Percentiles rank a stretch among this genome's conserved stretches.
Conservation (phyloP, 768 basidiomycete species). For the Artomyces pyxidatus region DNA sequence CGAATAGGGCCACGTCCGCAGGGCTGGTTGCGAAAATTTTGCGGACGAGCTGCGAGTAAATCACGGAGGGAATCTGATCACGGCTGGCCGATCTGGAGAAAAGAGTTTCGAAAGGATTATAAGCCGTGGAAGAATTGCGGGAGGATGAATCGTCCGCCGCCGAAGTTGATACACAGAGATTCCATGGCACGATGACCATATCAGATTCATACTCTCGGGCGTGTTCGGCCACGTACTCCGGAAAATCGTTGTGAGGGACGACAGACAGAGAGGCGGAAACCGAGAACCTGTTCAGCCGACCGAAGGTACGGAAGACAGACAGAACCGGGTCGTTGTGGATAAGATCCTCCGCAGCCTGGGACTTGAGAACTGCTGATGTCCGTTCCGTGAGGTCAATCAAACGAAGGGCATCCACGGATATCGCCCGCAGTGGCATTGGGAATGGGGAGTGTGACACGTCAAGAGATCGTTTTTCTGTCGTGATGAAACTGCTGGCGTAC, state of each 20-base stretch:
- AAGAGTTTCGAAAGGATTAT: conserved; percentile 72
- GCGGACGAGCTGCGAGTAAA: conserved; percentile 81
- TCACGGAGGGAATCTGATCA: conserved; percentile 44
- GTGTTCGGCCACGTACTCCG: conserved; percentile 55
- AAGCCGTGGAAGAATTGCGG: conserved; percentile 12
- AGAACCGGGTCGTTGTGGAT: conserved; percentile 65
- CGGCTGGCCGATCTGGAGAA: conserved; percentile 47
- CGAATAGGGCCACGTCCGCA: conserved; percentile 76
- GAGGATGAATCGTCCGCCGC: conserved; percentile 22
- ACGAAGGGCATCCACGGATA: conserved; percentile 70
- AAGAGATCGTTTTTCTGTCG: neutral
- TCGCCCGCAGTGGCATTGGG: conserved; percentile 11
- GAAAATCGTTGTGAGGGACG: conserved; percentile 66
- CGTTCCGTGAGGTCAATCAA: conserved; percentile 86
- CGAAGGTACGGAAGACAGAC: conserved; percentile 72
- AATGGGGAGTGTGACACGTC: neutral
- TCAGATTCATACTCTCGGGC: conserved; percentile 51
- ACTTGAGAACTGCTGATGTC: conserved; percentile 80
- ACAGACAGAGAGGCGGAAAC: conserved; percentile 69
- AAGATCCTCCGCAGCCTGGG: conserved; percentile 64
- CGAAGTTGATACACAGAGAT: conserved; percentile 26
- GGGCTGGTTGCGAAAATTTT: conserved; percentile 66
- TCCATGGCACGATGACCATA: conserved; percentile 84
- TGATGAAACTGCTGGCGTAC: neutral
- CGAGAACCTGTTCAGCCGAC: conserved; percentile 54